Conservation (phyloP, 805 yeast genomes). For the Saccharomycopsis lassenensis region DNA sequence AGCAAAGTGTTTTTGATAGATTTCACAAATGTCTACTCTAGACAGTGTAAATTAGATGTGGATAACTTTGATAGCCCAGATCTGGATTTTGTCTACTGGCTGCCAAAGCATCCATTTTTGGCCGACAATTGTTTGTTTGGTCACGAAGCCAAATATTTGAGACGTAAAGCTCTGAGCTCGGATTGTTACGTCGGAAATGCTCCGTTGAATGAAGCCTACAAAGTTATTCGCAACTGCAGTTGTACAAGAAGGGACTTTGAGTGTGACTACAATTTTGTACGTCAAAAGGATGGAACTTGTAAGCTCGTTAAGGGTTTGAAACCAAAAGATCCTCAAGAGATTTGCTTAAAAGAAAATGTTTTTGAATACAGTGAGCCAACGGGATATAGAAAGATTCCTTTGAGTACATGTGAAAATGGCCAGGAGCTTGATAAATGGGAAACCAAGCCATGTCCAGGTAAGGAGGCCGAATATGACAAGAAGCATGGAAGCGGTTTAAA, state of each 20-base stretch:
- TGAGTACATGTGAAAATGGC: conserved; percentile 83
- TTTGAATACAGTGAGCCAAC: conserved; percentile 79
- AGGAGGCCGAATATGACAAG: conserved; percentile 46
- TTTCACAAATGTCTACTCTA: conserved; percentile 37
- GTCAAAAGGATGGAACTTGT: conserved; percentile 74
- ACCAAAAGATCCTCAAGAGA: conserved; percentile 52
- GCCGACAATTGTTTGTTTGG: conserved; percentile 57
- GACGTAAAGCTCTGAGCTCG: conserved; percentile 43
- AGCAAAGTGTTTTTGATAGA: conserved; percentile 45
- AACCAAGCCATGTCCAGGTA: conserved; percentile 81
- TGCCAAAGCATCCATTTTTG: conserved; percentile 45
- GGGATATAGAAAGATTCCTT: conserved; percentile 80
- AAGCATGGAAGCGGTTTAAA: conserved; percentile 39
- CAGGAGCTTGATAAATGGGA: conserved; percentile 52
- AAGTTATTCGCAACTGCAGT: conserved; percentile 53
- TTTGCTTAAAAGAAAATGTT: conserved; percentile 43
- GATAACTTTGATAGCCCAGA: conserved; percentile 27
- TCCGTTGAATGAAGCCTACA: conserved; percentile 46
- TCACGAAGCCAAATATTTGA: conserved; percentile 48
- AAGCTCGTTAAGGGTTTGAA: conserved; percentile 63
- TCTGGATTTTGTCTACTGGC: conserved; percentile 56
- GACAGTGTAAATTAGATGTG: conserved; percentile 46
- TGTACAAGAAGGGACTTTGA: conserved; percentile 86
- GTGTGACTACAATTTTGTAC: conserved; percentile 79
- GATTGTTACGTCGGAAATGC: conserved; percentile 64